Evolutionary conservation across 2,329 filamentous ascomycete species (phyloP), one percentile per base, ranked within the genome.

Genomic region (Colletotrichum salicis): DNA sequence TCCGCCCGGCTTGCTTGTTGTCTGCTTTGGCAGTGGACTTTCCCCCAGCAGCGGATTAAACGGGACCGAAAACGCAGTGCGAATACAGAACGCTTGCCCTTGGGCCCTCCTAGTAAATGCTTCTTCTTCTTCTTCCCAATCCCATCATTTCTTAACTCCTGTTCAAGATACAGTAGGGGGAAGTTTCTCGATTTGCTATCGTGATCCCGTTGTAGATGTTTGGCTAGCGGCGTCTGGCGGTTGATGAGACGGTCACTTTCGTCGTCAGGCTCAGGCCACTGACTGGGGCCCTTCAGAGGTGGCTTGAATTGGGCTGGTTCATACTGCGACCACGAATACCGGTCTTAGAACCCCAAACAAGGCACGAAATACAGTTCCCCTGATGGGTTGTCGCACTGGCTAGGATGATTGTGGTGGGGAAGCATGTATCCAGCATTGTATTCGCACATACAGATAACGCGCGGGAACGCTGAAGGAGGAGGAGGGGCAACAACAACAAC

Each of bases 191-290:
- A 62, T 68, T 62, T 62, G 57, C 64, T 63, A 59, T 35, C 35
- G 27, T 63, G 58, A 59, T 62, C 64, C 64, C 64, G 69, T 68
- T 71, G 52, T 59, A 68, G 64, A 59, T 63, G 69, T 52, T 71
- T 60, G 58, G 62, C 41, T 37, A 24, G 24, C 13, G 67, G 71
- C 72, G 73, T 65, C 61, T 74, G 72, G 73, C 73, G 73, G 73
- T 74, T 74, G 64, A 68, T 74, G 73, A 74, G 73, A 74, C 73
- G 65, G 51, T 51, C 58, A 41, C 52, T 58, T 57, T 74, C 48
- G 71, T 74, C 73, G 73, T 52, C 68, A 74, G 73, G 74, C 63
- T 74, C 58, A 74, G 54, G 22, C 5, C 65, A 58, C 41, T 74
- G 73, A 74, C 74, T 74, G 73, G 73, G 73, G 24, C 29, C 31